Conservation (phyloP, 805 yeast species). For the Kluyveromyces lactis region DNA sequence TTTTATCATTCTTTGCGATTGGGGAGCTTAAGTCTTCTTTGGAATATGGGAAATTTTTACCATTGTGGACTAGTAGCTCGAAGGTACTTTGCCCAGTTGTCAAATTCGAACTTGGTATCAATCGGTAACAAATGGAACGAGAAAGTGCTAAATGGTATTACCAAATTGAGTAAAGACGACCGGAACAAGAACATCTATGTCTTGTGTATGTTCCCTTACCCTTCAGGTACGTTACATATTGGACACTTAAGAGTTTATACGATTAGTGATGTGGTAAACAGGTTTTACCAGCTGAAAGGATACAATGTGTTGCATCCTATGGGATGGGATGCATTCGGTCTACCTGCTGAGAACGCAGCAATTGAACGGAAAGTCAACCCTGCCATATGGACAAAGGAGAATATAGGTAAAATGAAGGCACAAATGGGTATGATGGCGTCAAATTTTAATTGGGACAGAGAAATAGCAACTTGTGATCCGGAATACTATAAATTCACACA, state of each 20-base stretch:
- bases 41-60: too few species aligned
- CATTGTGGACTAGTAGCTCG: background rate
- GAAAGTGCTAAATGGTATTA: slow-evolving; percentile 14
- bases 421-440: slow-evolving; percentile 75
- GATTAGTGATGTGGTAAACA: slow-evolving; percentile 73
- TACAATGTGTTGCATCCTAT: slow-evolving; percentile 82
- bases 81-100: slow-evolving; percentile 3
- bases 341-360: slow-evolving; percentile 98
- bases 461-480: slow-evolving; percentile 76
- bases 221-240: slow-evolving; percentile 86
- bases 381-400: slow-evolving; percentile 69
- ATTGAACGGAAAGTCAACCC: slow-evolving; percentile 77
- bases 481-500: slow-evolving; percentile 93
- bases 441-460: slow-evolving; percentile 91
- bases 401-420: slow-evolving; percentile 76
- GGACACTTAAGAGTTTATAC: slow-evolving; percentile 94
- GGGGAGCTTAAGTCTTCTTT: too few species aligned
- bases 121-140: slow-evolving; percentile 23
- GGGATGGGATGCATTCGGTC: slow-evolving; percentile 99
- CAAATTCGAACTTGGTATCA: slow-evolving; percentile 11
- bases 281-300: slow-evolving; percentile 73
- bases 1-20: too few species aligned
- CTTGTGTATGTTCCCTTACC: slow-evolving; percentile 91
- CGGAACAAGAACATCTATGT: slow-evolving; percentile 36
- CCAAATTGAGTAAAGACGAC: slow-evolving; percentile 5